Conservation (phyloP, 768 basidiomycete genomes). For the Xerocomellus chrysenteron region DNA sequence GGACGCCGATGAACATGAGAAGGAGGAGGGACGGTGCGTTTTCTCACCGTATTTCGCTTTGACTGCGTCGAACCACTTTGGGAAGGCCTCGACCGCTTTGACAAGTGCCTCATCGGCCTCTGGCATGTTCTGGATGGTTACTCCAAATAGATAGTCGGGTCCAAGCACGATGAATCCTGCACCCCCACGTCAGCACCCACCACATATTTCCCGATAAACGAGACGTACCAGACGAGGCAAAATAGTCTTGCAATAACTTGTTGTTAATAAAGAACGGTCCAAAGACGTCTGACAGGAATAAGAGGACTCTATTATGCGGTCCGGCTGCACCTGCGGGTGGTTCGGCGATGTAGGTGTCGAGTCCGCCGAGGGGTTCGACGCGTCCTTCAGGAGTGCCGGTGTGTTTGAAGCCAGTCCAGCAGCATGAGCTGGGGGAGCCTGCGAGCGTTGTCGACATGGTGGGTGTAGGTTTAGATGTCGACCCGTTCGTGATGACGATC, state of each 20-base stretch:
- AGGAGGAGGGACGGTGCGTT: neutral
- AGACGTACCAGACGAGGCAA: slow-evolving; percentile 52
- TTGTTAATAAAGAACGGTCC: slow-evolving; percentile 56
- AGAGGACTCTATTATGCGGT: slow-evolving; percentile 43
- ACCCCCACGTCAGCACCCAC: neutral
- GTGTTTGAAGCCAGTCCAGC: slow-evolving; percentile 51
- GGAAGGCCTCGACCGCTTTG: slow-evolving; percentile 39
- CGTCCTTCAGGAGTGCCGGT: slow-evolving; percentile 46
- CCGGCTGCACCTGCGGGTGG: slow-evolving; percentile 30
- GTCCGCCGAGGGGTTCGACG: slow-evolving; percentile 42
- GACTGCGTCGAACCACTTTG: slow-evolving; percentile 53
- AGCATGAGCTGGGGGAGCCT: slow-evolving; percentile 45
- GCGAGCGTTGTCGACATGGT: slow-evolving; percentile 36
- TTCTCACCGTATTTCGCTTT: slow-evolving; percentile 44
- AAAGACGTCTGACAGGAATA: slow-evolving; percentile 57
- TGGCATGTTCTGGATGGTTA: slow-evolving; percentile 38
- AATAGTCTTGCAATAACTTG: slow-evolving; percentile 59
- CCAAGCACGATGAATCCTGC: slow-evolving; percentile 58
- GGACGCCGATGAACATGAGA: too few relatives aligned
- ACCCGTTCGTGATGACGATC: neutral
- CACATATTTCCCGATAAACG: too few relatives aligned
- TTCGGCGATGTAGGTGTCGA: slow-evolving; percentile 55
- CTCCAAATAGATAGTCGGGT: slow-evolving; percentile 61
- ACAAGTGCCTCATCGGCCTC: slow-evolving; percentile 25
- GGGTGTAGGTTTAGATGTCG: neutral